These are phyloP conservation scores for Pyrenophora graminea DNA, from an alignment of 2,329 filamentous ascomycete species.

Conservation along the genomic window DNA sequence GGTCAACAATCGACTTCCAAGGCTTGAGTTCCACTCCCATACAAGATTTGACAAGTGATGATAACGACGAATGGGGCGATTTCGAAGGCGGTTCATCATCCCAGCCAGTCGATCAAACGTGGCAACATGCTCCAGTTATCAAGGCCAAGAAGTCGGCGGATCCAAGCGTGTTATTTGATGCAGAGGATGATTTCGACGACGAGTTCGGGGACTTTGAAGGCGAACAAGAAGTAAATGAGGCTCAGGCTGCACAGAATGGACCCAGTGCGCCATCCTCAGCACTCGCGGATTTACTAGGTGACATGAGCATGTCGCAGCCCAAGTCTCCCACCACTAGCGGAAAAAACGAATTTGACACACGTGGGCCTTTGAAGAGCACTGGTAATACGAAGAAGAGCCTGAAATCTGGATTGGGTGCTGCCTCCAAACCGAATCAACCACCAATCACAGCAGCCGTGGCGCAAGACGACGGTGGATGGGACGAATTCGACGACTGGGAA, in stretches of 20 bases:
- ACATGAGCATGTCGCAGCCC: slow-evolving; percentile 30
- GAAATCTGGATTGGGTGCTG: slow-evolving; percentile 21
- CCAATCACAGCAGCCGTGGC: slow-evolving; percentile 6
- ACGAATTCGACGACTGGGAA: slow-evolving; percentile 52
- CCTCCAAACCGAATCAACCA: slow-evolving; percentile 10
- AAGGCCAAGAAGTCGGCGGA: slow-evolving; percentile 42
- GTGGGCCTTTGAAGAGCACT: background rate
- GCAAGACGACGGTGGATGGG: slow-evolving; percentile 48
- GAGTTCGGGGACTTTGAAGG: slow-evolving; percentile 47
- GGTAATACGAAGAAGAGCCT: slow-evolving; percentile 14
- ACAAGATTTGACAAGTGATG: slow-evolving; percentile 17
- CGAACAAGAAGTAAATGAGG: slow-evolving; percentile 8
- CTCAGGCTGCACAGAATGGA: background rate
- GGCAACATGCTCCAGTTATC: slow-evolving; percentile 33
- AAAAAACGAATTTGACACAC: background rate
- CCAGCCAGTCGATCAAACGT: slow-evolving; percentile 19
- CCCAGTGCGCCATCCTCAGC: slow-evolving; percentile 18
- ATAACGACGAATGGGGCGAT: slow-evolving; percentile 49
- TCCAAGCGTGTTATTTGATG: slow-evolving; percentile 48
- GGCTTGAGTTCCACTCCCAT: background rate
- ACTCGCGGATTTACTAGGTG: slow-evolving; percentile 34
- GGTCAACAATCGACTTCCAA: slow-evolving; percentile 14
- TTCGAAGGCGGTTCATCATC: slow-evolving; percentile 42
- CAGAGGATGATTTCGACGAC: slow-evolving; percentile 40
- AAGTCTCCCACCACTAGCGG: slow-evolving; percentile 7